Evolutionary conservation across 73 alveolate genomes (phyloP).

Genomic region (Uronychia binucleata): DNA sequence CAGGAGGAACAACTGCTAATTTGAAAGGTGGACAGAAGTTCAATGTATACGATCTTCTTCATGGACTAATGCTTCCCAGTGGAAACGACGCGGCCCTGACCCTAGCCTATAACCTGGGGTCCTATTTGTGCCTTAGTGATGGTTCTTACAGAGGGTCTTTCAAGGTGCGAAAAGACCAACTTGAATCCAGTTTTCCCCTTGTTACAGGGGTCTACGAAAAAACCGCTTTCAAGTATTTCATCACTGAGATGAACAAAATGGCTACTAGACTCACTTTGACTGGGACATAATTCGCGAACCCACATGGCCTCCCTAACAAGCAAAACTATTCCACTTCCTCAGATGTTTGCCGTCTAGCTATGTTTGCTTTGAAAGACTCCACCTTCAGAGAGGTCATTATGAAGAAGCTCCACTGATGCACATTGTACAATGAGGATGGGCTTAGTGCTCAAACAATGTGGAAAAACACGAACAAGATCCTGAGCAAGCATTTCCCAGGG

Average conservation of each 20-base stretch:
- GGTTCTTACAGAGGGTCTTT: background rate
- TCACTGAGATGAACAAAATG: conserved; percentile 51
- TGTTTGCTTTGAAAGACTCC: conserved; percentile 44
- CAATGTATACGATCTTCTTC: conserved; percentile 53
- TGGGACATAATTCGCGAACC: conserved; percentile 50
- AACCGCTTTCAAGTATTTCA: conserved; percentile 34
- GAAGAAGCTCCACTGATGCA: conserved; percentile 33
- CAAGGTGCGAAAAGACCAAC: conserved; percentile 15
- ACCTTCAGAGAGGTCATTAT: conserved; percentile 51
- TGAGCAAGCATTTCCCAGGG: conserved; percentile 66
- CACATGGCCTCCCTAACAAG: conserved; percentile 72
- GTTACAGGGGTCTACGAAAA: conserved; percentile 13
- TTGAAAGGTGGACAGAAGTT: conserved; percentile 52
- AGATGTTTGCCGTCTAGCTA: conserved; percentile 58
- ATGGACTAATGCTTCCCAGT: conserved; percentile 80
- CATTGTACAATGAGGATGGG: conserved; percentile 3
- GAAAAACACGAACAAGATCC: conserved; percentile 78
- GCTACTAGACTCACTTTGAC: conserved; percentile 37
- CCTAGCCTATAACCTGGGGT: conserved; percentile 44
- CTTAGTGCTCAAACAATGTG: conserved; percentile 15
- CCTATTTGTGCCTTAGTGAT: conserved; percentile 26
- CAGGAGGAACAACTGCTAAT: conserved; percentile 75
- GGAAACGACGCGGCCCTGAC: conserved; percentile 87
- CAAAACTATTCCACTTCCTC: conserved; percentile 63
- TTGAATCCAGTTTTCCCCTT: conserved; percentile 1